Conservation (phyloP, 345 rosid genomes). For the Salix udensis region DNA sequence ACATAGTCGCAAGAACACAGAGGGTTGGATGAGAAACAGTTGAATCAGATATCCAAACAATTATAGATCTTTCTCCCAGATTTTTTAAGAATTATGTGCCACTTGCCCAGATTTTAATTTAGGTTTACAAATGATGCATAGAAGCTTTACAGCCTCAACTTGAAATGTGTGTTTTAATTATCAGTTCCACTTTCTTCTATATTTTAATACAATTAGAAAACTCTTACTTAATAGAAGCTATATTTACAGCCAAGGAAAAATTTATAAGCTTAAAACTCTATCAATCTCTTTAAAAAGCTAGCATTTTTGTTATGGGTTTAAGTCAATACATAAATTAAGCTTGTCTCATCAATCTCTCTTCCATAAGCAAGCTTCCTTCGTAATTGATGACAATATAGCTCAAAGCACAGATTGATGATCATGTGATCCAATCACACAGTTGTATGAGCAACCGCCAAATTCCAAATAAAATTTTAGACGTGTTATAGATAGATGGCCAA, state of each 20-base stretch:
- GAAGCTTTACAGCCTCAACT: not conserved
- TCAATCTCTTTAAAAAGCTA: not conserved
- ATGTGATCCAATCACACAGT: not conserved
- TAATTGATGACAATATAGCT: not conserved
- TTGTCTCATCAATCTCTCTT: not conserved
- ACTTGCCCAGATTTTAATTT: not conserved
- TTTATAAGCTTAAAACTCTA: not conserved
- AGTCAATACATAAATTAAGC: not conserved
- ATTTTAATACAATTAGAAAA: not conserved
- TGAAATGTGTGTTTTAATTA: not conserved
- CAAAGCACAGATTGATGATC: too few relatives aligned
- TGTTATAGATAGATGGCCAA: not conserved
- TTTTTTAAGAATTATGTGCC: not conserved
- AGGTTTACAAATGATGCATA: not conserved
- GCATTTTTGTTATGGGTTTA: not conserved
- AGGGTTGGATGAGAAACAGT: constrained; percentile 3
- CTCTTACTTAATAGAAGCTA: not conserved
- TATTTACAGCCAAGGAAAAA: not conserved
- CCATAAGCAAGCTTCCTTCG: not conserved
- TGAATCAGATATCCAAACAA: not conserved
- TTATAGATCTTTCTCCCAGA: not conserved
- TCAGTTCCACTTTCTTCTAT: not conserved
- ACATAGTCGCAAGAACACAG: not conserved
- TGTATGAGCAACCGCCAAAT: not conserved
- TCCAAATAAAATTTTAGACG: not conserved